A percentile compares a stretch with the other conserved stretches of the same genome.
phyloP scores from a whole-genome alignment of 495 filamentous ascomycete genomes.

The Penicillium tannophilum region DNA sequence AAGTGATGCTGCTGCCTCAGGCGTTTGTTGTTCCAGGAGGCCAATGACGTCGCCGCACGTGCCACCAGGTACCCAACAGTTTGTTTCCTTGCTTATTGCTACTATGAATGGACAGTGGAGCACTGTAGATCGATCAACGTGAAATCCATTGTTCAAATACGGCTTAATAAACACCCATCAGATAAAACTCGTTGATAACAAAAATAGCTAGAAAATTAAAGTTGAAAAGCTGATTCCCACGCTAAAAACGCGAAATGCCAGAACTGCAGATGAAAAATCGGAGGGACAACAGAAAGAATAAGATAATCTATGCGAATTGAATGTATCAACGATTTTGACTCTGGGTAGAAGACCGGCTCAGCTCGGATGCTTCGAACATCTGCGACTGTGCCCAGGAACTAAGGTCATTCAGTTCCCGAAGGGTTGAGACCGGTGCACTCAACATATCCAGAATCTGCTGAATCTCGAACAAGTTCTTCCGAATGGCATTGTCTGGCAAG shows the following conservation, averaged over 20 bases:
- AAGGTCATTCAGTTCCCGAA: conserved; percentile 43
- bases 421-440: conserved; percentile 40
- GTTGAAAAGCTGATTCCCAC: background rate
- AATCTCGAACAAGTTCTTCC: conserved; percentile 56
- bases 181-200: background rate
- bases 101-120: background rate
- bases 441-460: conserved; percentile 57
- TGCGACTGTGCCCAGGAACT: conserved; percentile 24
- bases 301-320: background rate
- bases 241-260: background rate
- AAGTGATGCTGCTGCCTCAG: conserved; percentile 16
- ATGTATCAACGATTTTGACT: background rate
- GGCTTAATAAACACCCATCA: background rate
- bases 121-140: background rate
- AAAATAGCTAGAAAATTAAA: too few relatives aligned
- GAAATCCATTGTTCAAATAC: background rate
- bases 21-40: conserved; percentile 9
- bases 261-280: background rate
- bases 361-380: conserved; percentile 1
- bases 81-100: background rate
- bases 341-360: background rate
- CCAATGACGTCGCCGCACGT: conserved; percentile 50
- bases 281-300: background rate
- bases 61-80: conserved; percentile 15
- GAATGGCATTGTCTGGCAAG: conserved; percentile 53